Conservation (phyloP, 352 stramenopile genomes). For the Hyphochytrium catenoides region DNA sequence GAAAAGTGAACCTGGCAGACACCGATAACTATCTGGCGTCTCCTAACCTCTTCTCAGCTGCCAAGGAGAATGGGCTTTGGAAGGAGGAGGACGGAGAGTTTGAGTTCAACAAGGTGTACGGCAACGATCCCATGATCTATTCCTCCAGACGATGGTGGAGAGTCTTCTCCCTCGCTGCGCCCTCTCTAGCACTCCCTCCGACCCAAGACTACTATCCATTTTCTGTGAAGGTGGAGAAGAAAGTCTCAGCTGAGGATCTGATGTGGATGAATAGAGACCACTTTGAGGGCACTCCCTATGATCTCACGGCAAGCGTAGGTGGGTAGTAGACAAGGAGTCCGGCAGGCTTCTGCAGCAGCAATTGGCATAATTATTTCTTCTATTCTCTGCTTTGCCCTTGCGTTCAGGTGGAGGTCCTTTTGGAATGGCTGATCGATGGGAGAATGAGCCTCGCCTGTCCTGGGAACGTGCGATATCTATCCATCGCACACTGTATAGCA, state of each 20-base stretch:
- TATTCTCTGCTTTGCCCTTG: too few relatives aligned
- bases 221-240: constrained; percentile 27
- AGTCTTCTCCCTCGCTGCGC: constrained; percentile 49
- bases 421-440: constrained; percentile 5
- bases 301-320: too few relatives aligned
- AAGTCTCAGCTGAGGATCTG: constrained; percentile 46
- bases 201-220: constrained; percentile 63
- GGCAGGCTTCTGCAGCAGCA: too few relatives aligned
- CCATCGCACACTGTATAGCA: constrained; percentile 70
- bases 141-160: constrained; percentile 69
- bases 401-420: too few relatives aligned
- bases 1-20: constrained; percentile 43
- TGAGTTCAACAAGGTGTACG: constrained; percentile 68
- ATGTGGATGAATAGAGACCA: constrained; percentile 74
- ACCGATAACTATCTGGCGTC: constrained; percentile 63
- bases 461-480: constrained; percentile 61
- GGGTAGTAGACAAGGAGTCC: too few relatives aligned
- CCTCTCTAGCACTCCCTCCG: constrained; percentile 31
- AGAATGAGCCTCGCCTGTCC: neutral
- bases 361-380: too few relatives aligned
- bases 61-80: constrained; percentile 55
- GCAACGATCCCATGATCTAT: constrained; percentile 26
- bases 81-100: constrained; percentile 26
- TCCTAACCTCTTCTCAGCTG: constrained; percentile 56
- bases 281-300: constrained; percentile 73